phyloP scores from a whole-genome alignment of 2,329 filamentous ascomycete genomes.

The Pyrenochaeta sp. region DNA sequence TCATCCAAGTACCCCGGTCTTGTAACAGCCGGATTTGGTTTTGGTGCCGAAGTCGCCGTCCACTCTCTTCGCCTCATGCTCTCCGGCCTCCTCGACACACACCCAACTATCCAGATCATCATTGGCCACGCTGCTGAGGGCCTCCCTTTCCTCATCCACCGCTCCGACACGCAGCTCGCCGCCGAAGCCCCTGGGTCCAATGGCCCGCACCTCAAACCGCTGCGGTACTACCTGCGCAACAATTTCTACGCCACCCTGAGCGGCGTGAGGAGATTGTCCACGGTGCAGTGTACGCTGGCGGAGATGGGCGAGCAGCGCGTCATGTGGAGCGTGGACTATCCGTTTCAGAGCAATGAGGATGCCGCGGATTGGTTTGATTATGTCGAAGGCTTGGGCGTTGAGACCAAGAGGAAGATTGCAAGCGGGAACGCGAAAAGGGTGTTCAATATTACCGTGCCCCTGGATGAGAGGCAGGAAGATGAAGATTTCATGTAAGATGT shows the following conservation, averaged over 20 bases:
- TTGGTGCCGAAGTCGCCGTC: neutral
- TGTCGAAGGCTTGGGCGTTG: neutral
- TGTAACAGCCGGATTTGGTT: neutral
- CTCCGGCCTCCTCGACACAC: neutral
- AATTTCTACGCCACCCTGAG: neutral
- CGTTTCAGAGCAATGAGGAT: conserved; percentile 1
- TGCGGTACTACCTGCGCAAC: neutral
- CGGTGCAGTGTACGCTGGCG: neutral
- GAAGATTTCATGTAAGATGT: neutral
- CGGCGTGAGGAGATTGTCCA: neutral
- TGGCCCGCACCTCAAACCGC: neutral
- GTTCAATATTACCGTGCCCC: too few relatives aligned
- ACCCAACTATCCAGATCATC: neutral
- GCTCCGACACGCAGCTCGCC: neutral
- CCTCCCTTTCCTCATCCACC: neutral
- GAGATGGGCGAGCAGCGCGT: neutral
- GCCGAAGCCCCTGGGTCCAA: neutral
- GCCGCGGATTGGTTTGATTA: neutral
- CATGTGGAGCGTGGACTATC: neutral
- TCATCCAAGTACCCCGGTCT: neutral
- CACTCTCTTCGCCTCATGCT: neutral
- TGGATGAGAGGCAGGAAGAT: too few relatives aligned
- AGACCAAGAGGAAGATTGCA: too few relatives aligned
- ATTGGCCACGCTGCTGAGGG: neutral
- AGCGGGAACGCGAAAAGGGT: too few relatives aligned